phyloP scores from a whole-genome alignment of 2,329 filamentous ascomycete genomes.

The Trichoderma atrobrunneum region DNA sequence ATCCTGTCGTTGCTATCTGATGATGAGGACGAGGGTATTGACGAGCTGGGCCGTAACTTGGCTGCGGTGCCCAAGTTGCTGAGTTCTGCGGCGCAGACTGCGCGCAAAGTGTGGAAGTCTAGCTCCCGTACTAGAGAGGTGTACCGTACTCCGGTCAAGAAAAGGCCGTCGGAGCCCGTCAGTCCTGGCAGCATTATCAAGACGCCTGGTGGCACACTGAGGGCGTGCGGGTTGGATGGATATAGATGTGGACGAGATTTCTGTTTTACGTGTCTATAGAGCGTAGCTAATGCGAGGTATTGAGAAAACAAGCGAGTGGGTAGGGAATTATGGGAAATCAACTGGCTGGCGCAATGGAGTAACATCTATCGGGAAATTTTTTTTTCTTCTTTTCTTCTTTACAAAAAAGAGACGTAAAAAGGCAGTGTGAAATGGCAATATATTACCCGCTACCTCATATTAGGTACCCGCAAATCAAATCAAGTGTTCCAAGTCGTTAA shows the following conservation, averaged over 20 bases:
- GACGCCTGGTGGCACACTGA: conserved; percentile 50
- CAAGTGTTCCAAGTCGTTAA: conserved; percentile 4
- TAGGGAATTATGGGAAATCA: neutral
- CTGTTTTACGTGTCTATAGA: conserved; percentile 55
- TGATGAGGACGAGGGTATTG: conserved; percentile 33
- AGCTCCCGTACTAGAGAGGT: conserved; percentile 31
- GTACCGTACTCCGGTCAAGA: conserved; percentile 29
- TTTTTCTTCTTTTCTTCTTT: neutral
- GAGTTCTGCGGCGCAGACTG: conserved; percentile 22
- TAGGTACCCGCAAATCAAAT: conserved; percentile 23
- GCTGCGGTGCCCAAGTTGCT: conserved; percentile 18
- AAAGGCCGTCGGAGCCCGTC: conserved; percentile 21
- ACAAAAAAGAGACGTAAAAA: neutral
- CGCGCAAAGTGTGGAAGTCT: conserved; percentile 31
- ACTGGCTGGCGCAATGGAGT: neutral
- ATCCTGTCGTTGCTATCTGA: conserved; percentile 45
- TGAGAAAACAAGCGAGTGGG: neutral
- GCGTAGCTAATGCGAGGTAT: neutral
- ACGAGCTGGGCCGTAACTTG: conserved; percentile 29
- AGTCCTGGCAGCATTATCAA: conserved; percentile 33
- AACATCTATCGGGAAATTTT: neutral
- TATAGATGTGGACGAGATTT: conserved; percentile 57
- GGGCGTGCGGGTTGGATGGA: conserved; percentile 54
- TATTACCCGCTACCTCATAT: conserved; percentile 29
- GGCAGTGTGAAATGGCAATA: conserved; percentile 21